A percentile compares a stretch with the other conserved stretches of the same genome.
These are phyloP conservation scores for Yamadazyma pseudoaaseri DNA, from an alignment of 1,139 yeast genomes.

Conservation along the genomic window DNA sequence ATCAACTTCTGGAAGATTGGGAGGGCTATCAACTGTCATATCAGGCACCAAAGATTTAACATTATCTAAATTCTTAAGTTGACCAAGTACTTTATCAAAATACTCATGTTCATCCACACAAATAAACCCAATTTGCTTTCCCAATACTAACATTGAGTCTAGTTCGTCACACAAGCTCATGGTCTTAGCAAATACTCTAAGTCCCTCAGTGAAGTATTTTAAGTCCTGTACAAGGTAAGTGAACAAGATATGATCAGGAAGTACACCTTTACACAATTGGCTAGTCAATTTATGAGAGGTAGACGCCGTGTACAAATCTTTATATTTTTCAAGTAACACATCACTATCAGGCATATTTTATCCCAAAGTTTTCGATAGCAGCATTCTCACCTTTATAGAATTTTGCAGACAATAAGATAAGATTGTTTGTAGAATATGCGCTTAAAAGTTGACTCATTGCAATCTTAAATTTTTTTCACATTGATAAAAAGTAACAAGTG, in stretches of 20 bases:
- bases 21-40: constrained; percentile 17
- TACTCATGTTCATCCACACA: constrained; percentile 50
- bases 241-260: constrained; percentile 39
- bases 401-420: too few relatives aligned
- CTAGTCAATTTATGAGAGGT: constrained; percentile 43
- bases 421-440: too few relatives aligned
- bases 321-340: constrained; percentile 17
- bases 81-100: constrained; percentile 33
- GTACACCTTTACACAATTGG: constrained; percentile 46
- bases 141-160: constrained; percentile 34
- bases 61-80: constrained; percentile 20
- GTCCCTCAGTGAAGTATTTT: constrained; percentile 43
- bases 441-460: constrained; percentile 1
- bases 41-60: constrained; percentile 19
- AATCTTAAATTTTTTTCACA: background rate
- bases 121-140: constrained; percentile 52
- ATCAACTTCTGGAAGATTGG: constrained; percentile 31
- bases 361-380: too few relatives aligned
- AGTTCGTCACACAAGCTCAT: constrained; percentile 43
- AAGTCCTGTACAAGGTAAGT: constrained; percentile 51
- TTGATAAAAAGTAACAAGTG: too few relatives aligned
- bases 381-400: too few relatives aligned
- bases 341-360: too few relatives aligned
- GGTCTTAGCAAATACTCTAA: constrained; percentile 44
- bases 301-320: constrained; percentile 22